These are phyloP conservation scores for Boletus tomentosulus DNA, from an alignment of 768 basidiomycete genomes.

Conservation along the genomic window DNA sequence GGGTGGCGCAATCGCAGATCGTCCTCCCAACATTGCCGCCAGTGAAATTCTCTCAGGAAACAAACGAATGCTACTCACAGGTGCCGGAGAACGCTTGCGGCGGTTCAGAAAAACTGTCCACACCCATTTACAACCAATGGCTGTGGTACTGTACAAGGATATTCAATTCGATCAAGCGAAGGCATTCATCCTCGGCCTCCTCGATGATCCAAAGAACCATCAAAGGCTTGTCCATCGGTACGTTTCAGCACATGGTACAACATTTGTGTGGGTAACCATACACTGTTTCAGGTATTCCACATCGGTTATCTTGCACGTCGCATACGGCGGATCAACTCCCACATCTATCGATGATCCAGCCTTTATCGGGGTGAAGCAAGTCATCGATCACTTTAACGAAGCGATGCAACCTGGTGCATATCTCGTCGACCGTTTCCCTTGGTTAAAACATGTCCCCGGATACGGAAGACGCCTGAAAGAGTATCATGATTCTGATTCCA, in stretches of 20 bases:
- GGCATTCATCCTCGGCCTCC: slow-evolving; percentile 25
- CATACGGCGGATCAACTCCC: slow-evolving; percentile 22
- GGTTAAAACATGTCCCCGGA: slow-evolving; percentile 48
- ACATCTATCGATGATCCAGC: slow-evolving; percentile 22
- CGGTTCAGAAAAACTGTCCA: slow-evolving; percentile 53
- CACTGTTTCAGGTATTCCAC: slow-evolving; percentile 23
- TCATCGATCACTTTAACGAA: slow-evolving; percentile 24
- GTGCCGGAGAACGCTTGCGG: slow-evolving; percentile 50
- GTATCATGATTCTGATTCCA: slow-evolving; percentile 49
- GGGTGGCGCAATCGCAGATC: slow-evolving; percentile 46
- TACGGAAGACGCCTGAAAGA: slow-evolving; percentile 50
- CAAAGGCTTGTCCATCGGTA: slow-evolving; percentile 46
- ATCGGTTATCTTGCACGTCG: slow-evolving; percentile 22
- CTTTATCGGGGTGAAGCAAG: slow-evolving; percentile 14
- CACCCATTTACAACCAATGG: slow-evolving; percentile 48
- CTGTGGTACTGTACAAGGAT: slow-evolving; percentile 41
- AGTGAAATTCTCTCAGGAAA: slow-evolving; percentile 52
- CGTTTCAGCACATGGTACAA: slow-evolving; percentile 24
- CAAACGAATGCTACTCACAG: slow-evolving; percentile 47
- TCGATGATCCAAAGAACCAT: slow-evolving; percentile 24
- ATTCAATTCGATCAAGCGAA: slow-evolving; percentile 37
- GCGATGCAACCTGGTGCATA: slow-evolving; percentile 31
- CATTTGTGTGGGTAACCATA: background rate
- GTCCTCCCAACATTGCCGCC: slow-evolving; percentile 49
- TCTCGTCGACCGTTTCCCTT: slow-evolving; percentile 34